Percentiles rank a stretch among this genome's conserved stretches.
phyloP scores from a whole-genome alignment of 805 yeast species.

The Ogataea pignaliae region DNA sequence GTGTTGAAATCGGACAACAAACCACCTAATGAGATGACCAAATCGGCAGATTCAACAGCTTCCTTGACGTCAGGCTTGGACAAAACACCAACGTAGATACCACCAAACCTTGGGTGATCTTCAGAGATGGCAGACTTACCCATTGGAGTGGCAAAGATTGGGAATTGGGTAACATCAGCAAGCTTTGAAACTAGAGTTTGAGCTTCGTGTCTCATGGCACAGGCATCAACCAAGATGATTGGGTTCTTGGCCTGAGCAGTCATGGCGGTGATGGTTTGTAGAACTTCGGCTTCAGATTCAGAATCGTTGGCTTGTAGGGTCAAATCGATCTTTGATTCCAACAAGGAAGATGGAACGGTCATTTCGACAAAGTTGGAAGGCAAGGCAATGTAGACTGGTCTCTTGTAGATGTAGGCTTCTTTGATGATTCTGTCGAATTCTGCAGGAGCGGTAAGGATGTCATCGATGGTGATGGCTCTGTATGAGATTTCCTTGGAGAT shows the following conservation, averaged over 20 bases:
- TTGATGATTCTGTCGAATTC: slow-evolving; percentile 69
- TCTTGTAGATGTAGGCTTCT: slow-evolving; percentile 61
- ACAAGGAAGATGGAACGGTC: slow-evolving; percentile 46
- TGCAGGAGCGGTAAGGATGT: slow-evolving; percentile 56
- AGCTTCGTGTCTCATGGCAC: slow-evolving; percentile 70
- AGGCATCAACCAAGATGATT: slow-evolving; percentile 71
- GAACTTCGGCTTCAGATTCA: slow-evolving; percentile 56
- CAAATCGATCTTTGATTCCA: slow-evolving; percentile 61
- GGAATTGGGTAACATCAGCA: slow-evolving; percentile 65
- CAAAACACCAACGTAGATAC: slow-evolving; percentile 73
- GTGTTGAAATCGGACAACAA: slow-evolving; percentile 79
- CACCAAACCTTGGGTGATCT: slow-evolving; percentile 66
- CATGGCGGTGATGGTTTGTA: slow-evolving; percentile 45
- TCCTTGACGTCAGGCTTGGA: slow-evolving; percentile 64
- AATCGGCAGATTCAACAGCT: slow-evolving; percentile 64
- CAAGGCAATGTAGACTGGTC: slow-evolving; percentile 73
- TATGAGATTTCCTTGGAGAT: slow-evolving; percentile 67
- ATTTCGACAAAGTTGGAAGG: slow-evolving; percentile 73
- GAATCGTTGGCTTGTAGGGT: slow-evolving; percentile 49
- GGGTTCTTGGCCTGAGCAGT: slow-evolving; percentile 58
- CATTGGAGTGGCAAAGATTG: slow-evolving; percentile 77
- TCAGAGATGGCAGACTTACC: slow-evolving; percentile 75
- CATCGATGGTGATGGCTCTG: slow-evolving; percentile 58
- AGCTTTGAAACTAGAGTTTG: slow-evolving; percentile 54
- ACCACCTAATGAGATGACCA: slow-evolving; percentile 70